Evolutionary conservation across 371 early-diverging fungal genomes (phyloP), one percentile per base, ranked within the genome.

Genomic region (Mucor velutinosus): DNA sequence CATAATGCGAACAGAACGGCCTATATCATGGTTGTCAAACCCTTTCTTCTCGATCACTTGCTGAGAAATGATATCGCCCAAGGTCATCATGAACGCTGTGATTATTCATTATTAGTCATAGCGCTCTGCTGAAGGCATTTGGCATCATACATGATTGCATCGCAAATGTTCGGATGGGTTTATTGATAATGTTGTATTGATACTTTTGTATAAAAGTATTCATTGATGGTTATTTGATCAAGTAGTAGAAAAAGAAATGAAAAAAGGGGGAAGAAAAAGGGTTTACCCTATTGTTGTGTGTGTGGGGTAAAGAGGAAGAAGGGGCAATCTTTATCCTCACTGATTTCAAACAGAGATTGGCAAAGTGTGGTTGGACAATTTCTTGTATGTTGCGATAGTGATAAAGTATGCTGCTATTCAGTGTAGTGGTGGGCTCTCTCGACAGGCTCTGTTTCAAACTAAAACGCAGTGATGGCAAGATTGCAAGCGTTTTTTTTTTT

Each of bases 21-120:
- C 25, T 7, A 57, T 12, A 43, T 77, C 75, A 74, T 77, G 77
- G n/a, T 61, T 29, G 11, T 74, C 60, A 17, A 53, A 56, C 8
- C 72, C 75, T 49, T 64, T 66, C 23, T 68, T 72, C 35, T 77
- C 77, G 23, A 77, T 66, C 7, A 35, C 45, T 43, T 77, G 75
- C 37, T 77, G 77, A n/a, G 72, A 70, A 14, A 77, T 62, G 3
- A 64, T 25, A 39, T 77, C 77, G 7, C 77, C 77, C 8, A 74
- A 15, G 4, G 72, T 66, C 58, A 72, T 67, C 67, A 77, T 70
- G 27, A 60, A 58, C 7, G 71, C 74, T 74, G 63, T 14, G 11
- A 15, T 61, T 21, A 15, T 55, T 66, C 39, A 51, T n/a, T n/a
- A 19, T 53, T 39, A 39, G 25, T 12, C 32, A 39, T 10, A 19